Conservation (phyloP, 2,329 filamentous ascomycete species). For the Apiospora phragmitis region DNA sequence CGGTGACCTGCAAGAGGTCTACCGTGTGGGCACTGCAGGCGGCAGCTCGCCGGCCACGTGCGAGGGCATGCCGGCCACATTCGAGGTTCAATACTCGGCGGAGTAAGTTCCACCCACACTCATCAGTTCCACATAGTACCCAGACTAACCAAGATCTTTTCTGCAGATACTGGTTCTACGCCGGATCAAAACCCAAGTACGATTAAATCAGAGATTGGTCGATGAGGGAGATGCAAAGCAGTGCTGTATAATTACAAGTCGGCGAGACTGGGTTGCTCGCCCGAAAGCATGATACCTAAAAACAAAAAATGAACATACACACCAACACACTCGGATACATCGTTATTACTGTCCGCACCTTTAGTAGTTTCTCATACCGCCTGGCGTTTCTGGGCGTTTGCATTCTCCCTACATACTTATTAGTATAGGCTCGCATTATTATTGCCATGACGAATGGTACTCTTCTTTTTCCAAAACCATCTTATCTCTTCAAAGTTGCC, state of each 20-base stretch:
- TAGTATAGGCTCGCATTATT: background rate
- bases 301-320: conserved; percentile 3
- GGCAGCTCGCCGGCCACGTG: conserved; percentile 76
- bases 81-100: conserved; percentile 79
- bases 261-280: conserved; percentile 6
- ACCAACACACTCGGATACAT: background rate
- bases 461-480: background rate
- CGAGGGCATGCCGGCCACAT: conserved; percentile 58
- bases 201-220: conserved; percentile 7
- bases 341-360: conserved; percentile 5
- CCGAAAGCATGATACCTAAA: conserved; percentile 11
- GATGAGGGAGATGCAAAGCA: conserved; percentile 14
- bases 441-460: background rate
- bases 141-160: conserved; percentile 3
- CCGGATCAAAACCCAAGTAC: conserved; percentile 14
- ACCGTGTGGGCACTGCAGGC: conserved; percentile 81
- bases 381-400: conserved; percentile 8
- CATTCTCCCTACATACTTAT: background rate
- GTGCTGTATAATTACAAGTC: conserved; percentile 18
- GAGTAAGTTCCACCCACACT: conserved; percentile 61
- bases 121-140: too few relatives aligned
- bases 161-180: conserved; percentile 33
- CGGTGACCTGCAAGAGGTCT: conserved; percentile 71
- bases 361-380: background rate
- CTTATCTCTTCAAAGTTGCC: background rate